A percentile compares a stretch with the other conserved stretches of the same genome.
Conservation (phyloP, 441 rosid genomes). For the Populus tomentosa region DNA sequence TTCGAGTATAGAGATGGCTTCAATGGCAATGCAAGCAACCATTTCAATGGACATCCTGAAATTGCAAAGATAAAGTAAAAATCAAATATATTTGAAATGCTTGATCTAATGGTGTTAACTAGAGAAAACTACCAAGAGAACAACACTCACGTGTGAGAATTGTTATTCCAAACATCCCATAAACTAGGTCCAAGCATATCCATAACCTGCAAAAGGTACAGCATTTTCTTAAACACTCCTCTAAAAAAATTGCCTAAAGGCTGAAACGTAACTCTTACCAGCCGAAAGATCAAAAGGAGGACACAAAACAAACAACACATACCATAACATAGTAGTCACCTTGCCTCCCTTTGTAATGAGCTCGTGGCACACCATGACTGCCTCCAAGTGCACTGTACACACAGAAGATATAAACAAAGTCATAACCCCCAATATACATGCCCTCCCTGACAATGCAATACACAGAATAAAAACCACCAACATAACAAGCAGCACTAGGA, state of each 20-base stretch:
- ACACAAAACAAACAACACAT: constrained; percentile 22
- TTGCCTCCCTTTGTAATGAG: constrained; percentile 86
- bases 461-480: constrained; percentile 8
- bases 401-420: constrained; percentile 13
- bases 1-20: constrained; percentile 87
- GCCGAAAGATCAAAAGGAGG: background rate
- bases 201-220: constrained; percentile 61
- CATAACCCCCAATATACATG: background rate
- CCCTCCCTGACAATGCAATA: background rate
- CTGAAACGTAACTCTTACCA: background rate
- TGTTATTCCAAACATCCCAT: constrained; percentile 96
- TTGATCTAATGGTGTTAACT: background rate
- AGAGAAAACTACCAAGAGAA: background rate
- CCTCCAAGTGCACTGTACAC: constrained; percentile 77
- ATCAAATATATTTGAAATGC: background rate
- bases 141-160: constrained; percentile 60
- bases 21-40: constrained; percentile 98
- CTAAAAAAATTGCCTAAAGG: background rate
- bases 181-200: constrained; percentile 92
- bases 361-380: constrained; percentile 92
- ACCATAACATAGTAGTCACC: constrained; percentile 96
- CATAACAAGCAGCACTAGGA: constrained; percentile 2
- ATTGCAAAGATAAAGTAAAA: constrained; percentile 9
- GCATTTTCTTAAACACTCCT: background rate
- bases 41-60: constrained; percentile 89